phyloP scores from a whole-genome alignment of 2,329 filamentous ascomycete genomes.

The Pyrenochaeta sp. region DNA sequence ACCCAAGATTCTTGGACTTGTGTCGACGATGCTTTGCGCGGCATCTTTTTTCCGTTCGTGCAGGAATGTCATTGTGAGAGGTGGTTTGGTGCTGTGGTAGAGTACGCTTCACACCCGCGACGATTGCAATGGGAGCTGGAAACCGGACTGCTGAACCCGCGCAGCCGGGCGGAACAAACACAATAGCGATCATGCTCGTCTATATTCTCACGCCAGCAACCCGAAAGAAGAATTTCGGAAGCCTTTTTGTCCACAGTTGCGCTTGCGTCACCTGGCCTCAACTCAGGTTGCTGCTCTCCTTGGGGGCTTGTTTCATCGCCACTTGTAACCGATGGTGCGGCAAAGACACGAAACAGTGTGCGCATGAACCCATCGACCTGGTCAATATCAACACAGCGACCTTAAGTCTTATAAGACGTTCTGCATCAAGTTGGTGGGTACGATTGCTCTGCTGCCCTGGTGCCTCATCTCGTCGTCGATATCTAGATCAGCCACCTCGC shows the following conservation, averaged over 20 bases:
- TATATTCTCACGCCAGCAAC: neutral
- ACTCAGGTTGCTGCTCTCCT: neutral
- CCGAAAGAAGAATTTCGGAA: neutral
- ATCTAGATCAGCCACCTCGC: no score
- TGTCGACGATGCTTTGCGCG: no score
- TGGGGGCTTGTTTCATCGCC: slow-evolving; percentile 20
- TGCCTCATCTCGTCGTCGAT: neutral
- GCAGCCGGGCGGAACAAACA: neutral
- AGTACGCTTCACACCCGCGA: no score
- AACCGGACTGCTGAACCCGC: neutral
- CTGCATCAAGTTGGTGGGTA: neutral
- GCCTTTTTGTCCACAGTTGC: neutral
- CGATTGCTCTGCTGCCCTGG: neutral
- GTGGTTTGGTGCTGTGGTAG: no score
- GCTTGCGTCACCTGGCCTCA: neutral
- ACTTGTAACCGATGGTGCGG: slow-evolving; percentile 28
- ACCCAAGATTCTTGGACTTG: no score
- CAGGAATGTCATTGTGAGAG: no score
- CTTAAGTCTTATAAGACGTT: neutral
- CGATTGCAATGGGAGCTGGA: no score
- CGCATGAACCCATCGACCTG: slow-evolving; percentile 17
- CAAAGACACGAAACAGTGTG: slow-evolving; percentile 19
- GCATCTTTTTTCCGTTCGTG: no score
- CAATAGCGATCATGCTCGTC: neutral
- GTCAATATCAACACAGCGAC: neutral